Percentiles rank a stretch among this genome's conserved stretches.
Evolutionary conservation across 75 land plant species (phyloP).

Genomic region (Cryptomeria japonica): DNA sequence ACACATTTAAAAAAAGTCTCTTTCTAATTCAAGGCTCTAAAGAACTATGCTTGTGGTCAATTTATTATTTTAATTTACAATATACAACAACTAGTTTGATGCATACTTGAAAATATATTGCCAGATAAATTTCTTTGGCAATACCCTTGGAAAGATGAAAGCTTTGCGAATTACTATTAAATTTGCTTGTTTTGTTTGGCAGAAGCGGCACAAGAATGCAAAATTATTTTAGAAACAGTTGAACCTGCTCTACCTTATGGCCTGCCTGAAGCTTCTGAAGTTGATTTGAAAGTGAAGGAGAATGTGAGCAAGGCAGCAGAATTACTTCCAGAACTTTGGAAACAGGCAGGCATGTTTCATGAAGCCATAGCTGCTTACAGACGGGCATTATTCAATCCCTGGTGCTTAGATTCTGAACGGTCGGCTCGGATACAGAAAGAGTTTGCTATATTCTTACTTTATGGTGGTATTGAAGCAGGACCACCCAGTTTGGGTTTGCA

Average conservation of each 20-base stretch:
- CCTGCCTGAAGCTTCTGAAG: conserved; percentile 44
- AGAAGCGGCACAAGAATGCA: conserved; percentile 79
- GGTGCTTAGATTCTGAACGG: conserved; percentile 57
- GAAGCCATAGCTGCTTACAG: conserved; percentile 74
- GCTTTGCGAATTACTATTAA: background rate
- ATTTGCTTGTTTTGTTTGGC: conserved; percentile 9
- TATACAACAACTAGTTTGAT: background rate
- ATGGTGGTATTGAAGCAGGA: conserved; percentile 71
- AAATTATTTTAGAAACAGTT: conserved; percentile 55
- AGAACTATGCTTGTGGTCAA: background rate
- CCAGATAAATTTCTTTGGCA: background rate
- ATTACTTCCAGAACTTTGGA: conserved; percentile 66
- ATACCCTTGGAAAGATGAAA: background rate
- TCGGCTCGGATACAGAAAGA: conserved; percentile 64
- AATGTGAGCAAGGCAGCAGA: conserved; percentile 78
- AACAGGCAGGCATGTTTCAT: conserved; percentile 59
- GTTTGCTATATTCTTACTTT: conserved; percentile 67
- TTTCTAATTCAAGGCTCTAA: background rate
- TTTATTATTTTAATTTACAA: background rate
- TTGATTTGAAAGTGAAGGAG: conserved; percentile 78
- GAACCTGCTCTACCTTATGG: conserved; percentile 81
- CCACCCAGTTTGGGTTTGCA: conserved; percentile 44
- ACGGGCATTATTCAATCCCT: conserved; percentile 61
- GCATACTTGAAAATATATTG: background rate
- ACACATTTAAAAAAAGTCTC: background rate